Base-by-base conservation (phyloP, 2,329 filamentous ascomycete genomes). In the Achaetomium macrosporum region DNA sequence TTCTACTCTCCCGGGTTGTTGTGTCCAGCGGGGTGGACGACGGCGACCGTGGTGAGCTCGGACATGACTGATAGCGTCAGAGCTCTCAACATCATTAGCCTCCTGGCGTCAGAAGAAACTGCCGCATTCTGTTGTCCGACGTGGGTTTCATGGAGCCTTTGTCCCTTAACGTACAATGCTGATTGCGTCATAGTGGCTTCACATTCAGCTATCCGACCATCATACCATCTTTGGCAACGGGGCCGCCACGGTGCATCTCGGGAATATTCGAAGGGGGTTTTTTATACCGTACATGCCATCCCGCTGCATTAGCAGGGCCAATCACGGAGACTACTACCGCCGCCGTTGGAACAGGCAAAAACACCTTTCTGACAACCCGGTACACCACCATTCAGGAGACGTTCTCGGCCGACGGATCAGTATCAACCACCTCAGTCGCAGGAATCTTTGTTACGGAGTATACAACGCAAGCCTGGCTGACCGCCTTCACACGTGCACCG, bases 11-110 rank as follows among this genome's bases (percentile, higher is more conserved):
- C 48, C 4, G 42, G 48, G 5, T 16, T 37, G 25, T 9, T 40
- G 5, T 50, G 48, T 15, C 48, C 48, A 1, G 12, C n/a, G 15
- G 42, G 42, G 1, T 50, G 48, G 48, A 50, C 41, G n/a, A 50
- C 42, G 1, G 42, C 42, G 3, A 50, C 48, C 2, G 42, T 50
- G 5, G 35, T 50, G 20, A 45, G 25, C 35, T n/a, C 25, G 1
- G n/a, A 20, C 13, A 45, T 45, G 42, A 40, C 20, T 1, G 29
- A 40, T n/a, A 20, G n/a, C 13, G 4, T 20, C 33, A 19, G 6
- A 10, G 41, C 35, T 4, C 19, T 9, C 5, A 20, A 45, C 6
- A 13, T 45, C 11, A 12, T 50, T 5, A 9, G 25, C 2, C 12
- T 11, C 1, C 1, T 50, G 2, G 2, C 17, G 8, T 7, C 17